These are phyloP conservation scores for Euphorbia pulcherrima DNA, from an alignment of 345 rosid genomes.

Conservation along the genomic window DNA sequence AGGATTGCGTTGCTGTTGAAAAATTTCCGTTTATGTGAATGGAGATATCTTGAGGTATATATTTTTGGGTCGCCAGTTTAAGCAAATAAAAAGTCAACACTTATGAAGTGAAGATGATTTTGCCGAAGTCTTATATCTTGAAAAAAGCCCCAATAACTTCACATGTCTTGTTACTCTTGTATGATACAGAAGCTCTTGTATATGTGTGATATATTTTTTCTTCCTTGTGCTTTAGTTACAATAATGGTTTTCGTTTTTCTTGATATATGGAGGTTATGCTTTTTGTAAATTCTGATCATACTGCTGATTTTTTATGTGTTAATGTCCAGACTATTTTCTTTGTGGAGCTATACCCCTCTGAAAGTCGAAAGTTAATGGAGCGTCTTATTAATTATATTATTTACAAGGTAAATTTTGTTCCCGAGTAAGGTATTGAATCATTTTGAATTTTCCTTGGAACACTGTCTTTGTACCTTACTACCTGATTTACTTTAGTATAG, in stretches of 20 bases:
- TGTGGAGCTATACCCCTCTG: conserved; percentile 67
- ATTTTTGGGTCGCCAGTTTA: background rate
- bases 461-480: background rate
- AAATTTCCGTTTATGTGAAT: background rate
- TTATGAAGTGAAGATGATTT: background rate
- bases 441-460: background rate
- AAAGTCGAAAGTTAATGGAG: conserved; percentile 74
- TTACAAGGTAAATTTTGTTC: conserved; percentile 67
- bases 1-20: background rate
- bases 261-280: conserved; percentile 4
- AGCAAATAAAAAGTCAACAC: background rate
- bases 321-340: conserved; percentile 81
- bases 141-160: too few relatives aligned
- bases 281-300: background rate
- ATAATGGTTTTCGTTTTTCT: background rate
- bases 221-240: background rate
- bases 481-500: background rate
- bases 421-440: background rate
- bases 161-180: background rate
- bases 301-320: conserved; percentile 14
- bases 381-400: conserved; percentile 90
- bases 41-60: background rate
- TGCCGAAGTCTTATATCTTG: background rate
- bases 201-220: background rate
- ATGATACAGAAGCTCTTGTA: background rate